Evolutionary conservation across 805 yeast species (phyloP).

Genomic region (Saccharomycopsis selenospora): DNA sequence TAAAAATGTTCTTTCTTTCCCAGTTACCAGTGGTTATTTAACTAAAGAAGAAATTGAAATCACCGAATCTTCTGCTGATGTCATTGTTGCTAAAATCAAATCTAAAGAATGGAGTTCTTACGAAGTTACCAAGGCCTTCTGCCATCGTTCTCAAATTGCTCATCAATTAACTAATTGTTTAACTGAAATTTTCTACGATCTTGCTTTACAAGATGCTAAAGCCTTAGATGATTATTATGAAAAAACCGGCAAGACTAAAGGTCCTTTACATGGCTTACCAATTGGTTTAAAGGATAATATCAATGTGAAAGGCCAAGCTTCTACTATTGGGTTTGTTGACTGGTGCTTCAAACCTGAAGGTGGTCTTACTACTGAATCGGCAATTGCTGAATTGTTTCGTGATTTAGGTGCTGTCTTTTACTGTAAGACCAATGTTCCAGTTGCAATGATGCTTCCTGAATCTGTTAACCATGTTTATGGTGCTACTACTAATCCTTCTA

Average conservation of each 20-base stretch:
- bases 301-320: constrained; percentile 38
- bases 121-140: constrained; percentile 48
- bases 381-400: constrained; percentile 26
- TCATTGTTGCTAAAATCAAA: constrained; percentile 29
- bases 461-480: constrained; percentile 56
- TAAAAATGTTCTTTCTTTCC: constrained; percentile 36
- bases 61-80: constrained; percentile 30
- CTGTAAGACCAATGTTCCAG: constrained; percentile 63
- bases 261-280: constrained; percentile 64
- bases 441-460: constrained; percentile 62
- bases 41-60: constrained; percentile 33
- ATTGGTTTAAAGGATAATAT: constrained; percentile 46
- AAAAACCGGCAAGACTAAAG: constrained; percentile 40
- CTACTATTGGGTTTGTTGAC: constrained; percentile 41
- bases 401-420: constrained; percentile 50
- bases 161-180: constrained; percentile 43
- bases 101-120: constrained; percentile 33
- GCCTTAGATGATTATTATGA: constrained; percentile 45
- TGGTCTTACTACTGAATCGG: constrained; percentile 10
- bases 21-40: constrained; percentile 31
- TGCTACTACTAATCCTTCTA: constrained; percentile 51
- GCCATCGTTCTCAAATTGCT: constrained; percentile 52
- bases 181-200: constrained; percentile 40
- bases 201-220: constrained; percentile 52
- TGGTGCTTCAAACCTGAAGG: constrained; percentile 18